Base-by-base conservation (phyloP, 2,329 filamentous ascomycete genomes). In the Colletotrichum karsti region DNA sequence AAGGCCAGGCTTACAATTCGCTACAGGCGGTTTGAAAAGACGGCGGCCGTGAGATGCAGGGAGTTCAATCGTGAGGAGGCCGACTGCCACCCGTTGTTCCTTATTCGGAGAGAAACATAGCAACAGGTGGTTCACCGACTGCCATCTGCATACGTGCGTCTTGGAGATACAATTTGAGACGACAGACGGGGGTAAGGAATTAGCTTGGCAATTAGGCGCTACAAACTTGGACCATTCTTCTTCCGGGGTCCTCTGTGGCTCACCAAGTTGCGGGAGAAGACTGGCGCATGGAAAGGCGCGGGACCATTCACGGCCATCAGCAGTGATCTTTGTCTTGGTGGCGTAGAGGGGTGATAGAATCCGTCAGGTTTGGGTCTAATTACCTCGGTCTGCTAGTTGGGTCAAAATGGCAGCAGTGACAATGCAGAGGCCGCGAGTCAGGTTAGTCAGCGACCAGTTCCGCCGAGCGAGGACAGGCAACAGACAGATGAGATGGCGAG, bases 261-360 rank as follows among this genome's bases (percentile, higher is more conserved):
- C 13, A 41, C 63, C 63, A 67, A 57, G 63, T 67, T 59, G 64
- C 22, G 6, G 18, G 12, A 12, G n/a, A 62, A 10, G 39, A 57
- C 48, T 56, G 33, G 51, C 28, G 28, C 33, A 22, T 35, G 30
- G 50, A 48, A n/a, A 28, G 44, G 18, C 41, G 41, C 44, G 10
- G 44, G 3, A 12, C 33, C 10, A 12, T 12, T 8, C 28, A 30
- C 28, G 28, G 28, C 28, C n/a, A n/a, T n/a, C n/a, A n/a, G 20
- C 44, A 28, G 8, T n/a, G 12, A 13, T 10, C 15, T 18, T 24
- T 48, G 44, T 44, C 10, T 22, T n/a, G n/a, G n/a, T n/a, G n/a
- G n/a, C n/a, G n/a, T n/a, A n/a, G n/a, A n/a, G n/a, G n/a, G n/a
- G n/a, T n/a, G n/a, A n/a, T n/a, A n/a, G n/a, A n/a, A n/a, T n/a